Percentiles rank a stretch among this genome's conserved stretches.
Conservation (phyloP, 345 rosid species). For the Raphanus raphanistrum region DNA sequence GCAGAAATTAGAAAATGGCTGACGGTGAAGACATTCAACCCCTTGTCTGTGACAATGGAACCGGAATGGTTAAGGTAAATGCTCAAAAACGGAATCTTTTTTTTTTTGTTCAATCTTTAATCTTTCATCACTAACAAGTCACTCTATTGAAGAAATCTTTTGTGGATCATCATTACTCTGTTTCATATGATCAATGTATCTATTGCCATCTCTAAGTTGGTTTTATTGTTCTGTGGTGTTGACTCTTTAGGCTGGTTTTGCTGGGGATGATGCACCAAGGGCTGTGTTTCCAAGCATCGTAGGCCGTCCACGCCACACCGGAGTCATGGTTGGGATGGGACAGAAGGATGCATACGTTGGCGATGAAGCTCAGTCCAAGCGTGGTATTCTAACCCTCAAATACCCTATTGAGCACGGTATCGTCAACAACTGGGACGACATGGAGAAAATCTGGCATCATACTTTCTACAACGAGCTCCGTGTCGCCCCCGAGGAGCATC, state of each 20-base stretch:
- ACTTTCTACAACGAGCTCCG: constrained; percentile 92
- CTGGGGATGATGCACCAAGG: constrained; percentile 89
- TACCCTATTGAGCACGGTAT: constrained; percentile 89
- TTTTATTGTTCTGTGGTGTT: background rate
- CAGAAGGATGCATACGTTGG: constrained; percentile 87
- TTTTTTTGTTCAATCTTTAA: background rate
- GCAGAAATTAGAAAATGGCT: constrained; percentile 34
- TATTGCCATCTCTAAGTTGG: background rate
- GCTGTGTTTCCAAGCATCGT: constrained; percentile 90
- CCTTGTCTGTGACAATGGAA: constrained; percentile 72
- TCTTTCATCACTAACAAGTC: background rate
- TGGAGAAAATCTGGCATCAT: constrained; percentile 92
- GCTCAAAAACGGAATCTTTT: background rate
- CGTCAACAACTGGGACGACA: constrained; percentile 93
- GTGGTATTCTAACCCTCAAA: constrained; percentile 72
- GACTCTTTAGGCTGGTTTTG: constrained; percentile 76
- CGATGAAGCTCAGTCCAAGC: constrained; percentile 73
- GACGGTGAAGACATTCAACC: constrained; percentile 36
- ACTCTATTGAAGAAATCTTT: background rate
- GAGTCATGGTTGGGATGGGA: constrained; percentile 84
- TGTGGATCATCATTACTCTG: background rate
- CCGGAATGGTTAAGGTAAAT: constrained; percentile 83
- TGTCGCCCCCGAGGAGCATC: constrained; percentile 90
- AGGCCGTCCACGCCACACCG: constrained; percentile 86
- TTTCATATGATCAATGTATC: background rate